Conservation (phyloP, 495 filamentous ascomycete genomes). For the Lasiosphaeria miniovina region DNA sequence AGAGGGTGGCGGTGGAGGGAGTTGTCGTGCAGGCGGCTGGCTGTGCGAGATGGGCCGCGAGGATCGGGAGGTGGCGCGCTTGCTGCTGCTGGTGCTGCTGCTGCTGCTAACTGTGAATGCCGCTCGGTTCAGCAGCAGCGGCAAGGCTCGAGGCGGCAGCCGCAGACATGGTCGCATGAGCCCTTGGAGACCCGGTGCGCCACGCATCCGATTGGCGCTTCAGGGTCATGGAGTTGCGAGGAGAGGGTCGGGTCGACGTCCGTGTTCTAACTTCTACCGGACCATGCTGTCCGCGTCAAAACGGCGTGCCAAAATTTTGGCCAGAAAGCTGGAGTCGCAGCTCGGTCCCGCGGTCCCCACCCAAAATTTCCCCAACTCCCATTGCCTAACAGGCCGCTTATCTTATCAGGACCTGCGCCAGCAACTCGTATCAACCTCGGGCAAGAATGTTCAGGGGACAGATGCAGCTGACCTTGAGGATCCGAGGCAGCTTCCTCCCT, state of each 20-base stretch:
- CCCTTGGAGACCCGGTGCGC: slow-evolving; percentile 21
- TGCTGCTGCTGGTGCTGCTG: background rate
- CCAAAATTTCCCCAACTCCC: background rate
- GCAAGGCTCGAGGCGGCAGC: slow-evolving; percentile 18
- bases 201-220: slow-evolving; percentile 30
- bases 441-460: too few species aligned
- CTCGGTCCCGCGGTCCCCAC: background rate
- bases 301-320: slow-evolving; percentile 4
- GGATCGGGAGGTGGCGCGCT: too few species aligned
- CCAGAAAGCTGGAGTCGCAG: background rate
- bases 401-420: background rate
- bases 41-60: too few species aligned
- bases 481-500: too few species aligned
- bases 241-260: background rate
- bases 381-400: background rate
- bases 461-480: too few species aligned
- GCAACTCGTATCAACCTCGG: too few species aligned
- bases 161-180: slow-evolving; percentile 35
- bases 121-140: background rate
- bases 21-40: too few species aligned
- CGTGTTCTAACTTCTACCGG: background rate
- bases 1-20: too few species aligned
- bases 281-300: background rate
- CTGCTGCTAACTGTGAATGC: too few species aligned
- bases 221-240: slow-evolving; percentile 14